phyloP scores from a whole-genome alignment of 371 early-diverging fungal genomes.

The Lichtheimia ornata region DNA sequence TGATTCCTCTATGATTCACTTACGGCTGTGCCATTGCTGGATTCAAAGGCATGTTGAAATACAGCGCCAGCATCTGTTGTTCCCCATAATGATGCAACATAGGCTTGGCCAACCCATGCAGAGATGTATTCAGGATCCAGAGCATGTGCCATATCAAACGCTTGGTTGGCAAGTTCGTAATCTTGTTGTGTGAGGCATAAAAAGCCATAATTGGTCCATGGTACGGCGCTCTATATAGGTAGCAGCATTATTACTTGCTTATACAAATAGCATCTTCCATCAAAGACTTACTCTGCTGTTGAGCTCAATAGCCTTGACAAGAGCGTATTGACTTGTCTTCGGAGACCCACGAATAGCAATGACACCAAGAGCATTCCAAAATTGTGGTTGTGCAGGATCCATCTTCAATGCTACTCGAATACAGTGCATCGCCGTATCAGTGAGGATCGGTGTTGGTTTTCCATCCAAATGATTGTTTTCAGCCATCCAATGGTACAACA shows the following conservation, averaged over 20 bases:
- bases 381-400: constrained; percentile 57
- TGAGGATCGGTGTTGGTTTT: not conserved
- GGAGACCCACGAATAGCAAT: constrained; percentile 54
- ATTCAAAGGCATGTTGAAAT: constrained; percentile 78
- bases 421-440: constrained; percentile 48
- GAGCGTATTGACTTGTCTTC: constrained; percentile 80
- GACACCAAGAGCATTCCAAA: constrained; percentile 82
- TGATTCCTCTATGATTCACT: constrained; percentile 6
- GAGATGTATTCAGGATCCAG: constrained; percentile 80
- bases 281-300: constrained; percentile 58
- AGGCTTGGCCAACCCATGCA: constrained; percentile 88
- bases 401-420: constrained; percentile 67
- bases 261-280: not conserved
- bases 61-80: constrained; percentile 55
- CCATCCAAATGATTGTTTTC: constrained; percentile 17
- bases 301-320: constrained; percentile 78
- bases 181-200: constrained; percentile 78
- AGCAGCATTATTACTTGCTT: not conserved
- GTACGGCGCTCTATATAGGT: constrained; percentile 50
- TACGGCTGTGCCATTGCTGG: constrained; percentile 60
- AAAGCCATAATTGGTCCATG: constrained; percentile 88
- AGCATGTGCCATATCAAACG: constrained; percentile 76
- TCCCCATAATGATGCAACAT: constrained; percentile 67
- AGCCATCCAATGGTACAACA: constrained; percentile 44
- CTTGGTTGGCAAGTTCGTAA: constrained; percentile 75